Evolutionary conservation across 2,329 filamentous ascomycete genomes (phyloP), one percentile per base, ranked within the genome.

Genomic region (Bipolaris oryzae): DNA sequence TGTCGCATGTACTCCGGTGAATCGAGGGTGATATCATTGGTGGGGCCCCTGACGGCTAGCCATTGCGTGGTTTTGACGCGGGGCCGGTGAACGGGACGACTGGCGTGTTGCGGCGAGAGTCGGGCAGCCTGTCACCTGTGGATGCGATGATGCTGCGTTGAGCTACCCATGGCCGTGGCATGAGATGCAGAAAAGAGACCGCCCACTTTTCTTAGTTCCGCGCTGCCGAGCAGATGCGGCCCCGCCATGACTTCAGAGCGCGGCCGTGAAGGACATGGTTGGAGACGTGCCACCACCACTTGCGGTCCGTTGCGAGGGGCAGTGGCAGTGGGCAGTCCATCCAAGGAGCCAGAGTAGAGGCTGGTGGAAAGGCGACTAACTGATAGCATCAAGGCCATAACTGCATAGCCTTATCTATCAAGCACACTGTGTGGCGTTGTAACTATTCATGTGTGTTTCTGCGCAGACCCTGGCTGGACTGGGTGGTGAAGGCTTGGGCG

Each of bases 161-260:
- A 57, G 59, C 44, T 44, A 48, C 34, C 18, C 7, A 39, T 28
- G 54, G 57, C 46, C 48, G 47, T 59, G 53, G 49, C 54, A 50
- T 57, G 57, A 56, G 50, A 63, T 31, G 59, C 60, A 41, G 54
- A 58, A 56, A 55, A 54, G 43, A 57, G 28, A 13, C 28, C 11
- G 56, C 43, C 57, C 56, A 57, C 56, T 58, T 51, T 51, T 50
- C 41, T 46, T 31, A 31, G 10, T 50, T 53, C 54, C 55, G 50
- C 44, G 50, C 58, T 53, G 64, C 71, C 73, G 70, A 72, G 71
- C 67, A 34, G 55, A 59, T 57, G 59, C 59, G 50, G 67, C 58
- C 63, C 63, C 67, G 67, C 62, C 57, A 72, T 68, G 69, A 70
- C 67, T 72, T 68, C 68, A 69, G 63, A 69, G 70, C 71, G 71